Evolutionary conservation across 2,329 filamentous ascomycete genomes (phyloP), one percentile per base, ranked within the genome.

Genomic region (Pseudopithomyces chartarum): DNA sequence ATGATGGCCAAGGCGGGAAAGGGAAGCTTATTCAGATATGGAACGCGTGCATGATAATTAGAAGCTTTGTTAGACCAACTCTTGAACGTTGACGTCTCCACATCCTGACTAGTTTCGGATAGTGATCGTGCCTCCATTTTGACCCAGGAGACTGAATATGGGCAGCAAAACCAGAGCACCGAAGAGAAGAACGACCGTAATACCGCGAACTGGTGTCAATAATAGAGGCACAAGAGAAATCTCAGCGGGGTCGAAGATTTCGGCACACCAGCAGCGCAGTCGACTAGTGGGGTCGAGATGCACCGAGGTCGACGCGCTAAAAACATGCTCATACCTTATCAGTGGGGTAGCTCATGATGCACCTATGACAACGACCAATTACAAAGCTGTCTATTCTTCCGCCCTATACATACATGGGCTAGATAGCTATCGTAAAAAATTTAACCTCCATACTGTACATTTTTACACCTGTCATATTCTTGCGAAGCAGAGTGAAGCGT

Each of bases 401-500:
- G 29, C 33, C 8, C 17, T 36, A 43, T 32, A 22, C 15, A n/a
- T 43, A 36, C n/a, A 6, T 19, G 23, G 34, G 15, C 6, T 17
- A 49, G 34, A 39, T 15, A n/a, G n/a, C n/a, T n/a, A n/a, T n/a
- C n/a, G n/a, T n/a, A n/a, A n/a, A n/a, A n/a, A n/a, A n/a, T 11
- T n/a, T 8, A 8, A 39, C 12, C 15, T 40, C 13, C 29, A 56
- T 33, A 40, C 45, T 4, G 26, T 38, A 10, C n/a, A 52, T 6
- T 40, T n/a, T 19, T 17, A 45, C 34, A 47, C 8, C 8, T 26
- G 2, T 36, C 38, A 77, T 56, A 72, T 52, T 62, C 79, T 83
- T 7, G 83, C 83, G 67, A 98, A 94, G 51, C 92, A 92, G 36
- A 99, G 79, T 52, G 87, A 92, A 40, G 94, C 93, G 78, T 99